A percentile compares a stretch with the other conserved stretches of the same genome.
phyloP scores from a whole-genome alignment of 1,284 basidiomycete species.

The Ustilago nuda region DNA sequence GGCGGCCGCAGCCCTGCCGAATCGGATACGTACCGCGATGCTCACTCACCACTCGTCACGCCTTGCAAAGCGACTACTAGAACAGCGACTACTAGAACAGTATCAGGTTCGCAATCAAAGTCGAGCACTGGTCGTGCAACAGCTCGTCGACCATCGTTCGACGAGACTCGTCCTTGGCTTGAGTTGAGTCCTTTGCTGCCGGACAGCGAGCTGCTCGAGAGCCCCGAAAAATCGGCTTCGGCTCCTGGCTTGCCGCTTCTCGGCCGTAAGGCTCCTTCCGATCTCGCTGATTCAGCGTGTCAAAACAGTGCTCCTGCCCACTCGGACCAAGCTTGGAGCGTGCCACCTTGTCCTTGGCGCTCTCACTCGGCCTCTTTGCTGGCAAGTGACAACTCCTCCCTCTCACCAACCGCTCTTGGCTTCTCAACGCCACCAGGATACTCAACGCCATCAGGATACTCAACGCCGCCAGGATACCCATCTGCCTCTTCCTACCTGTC shows the following conservation, averaged over 20 bases:
- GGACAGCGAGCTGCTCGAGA: slow-evolving; percentile 33
- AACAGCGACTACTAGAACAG: not conserved
- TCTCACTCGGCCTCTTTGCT: slow-evolving; percentile 27
- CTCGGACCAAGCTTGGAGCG: slow-evolving; percentile 7
- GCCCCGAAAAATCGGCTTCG: slow-evolving; percentile 8
- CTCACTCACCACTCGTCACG: slow-evolving; percentile 16
- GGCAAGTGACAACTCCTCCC: slow-evolving; percentile 25
- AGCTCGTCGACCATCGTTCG: slow-evolving; percentile 20
- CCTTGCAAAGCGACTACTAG: slow-evolving; percentile 11
- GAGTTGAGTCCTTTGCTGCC: slow-evolving; percentile 46
- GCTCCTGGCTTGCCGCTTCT: slow-evolving; percentile 15
- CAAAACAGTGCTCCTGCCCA: slow-evolving; percentile 31
- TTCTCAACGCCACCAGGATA: slow-evolving; percentile 24
- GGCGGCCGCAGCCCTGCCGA: slow-evolving; percentile 1
- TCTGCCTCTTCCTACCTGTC: slow-evolving; percentile 36
- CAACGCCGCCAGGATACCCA: slow-evolving; percentile 20
- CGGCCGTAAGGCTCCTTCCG: slow-evolving; percentile 16
- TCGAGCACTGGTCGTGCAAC: not conserved
- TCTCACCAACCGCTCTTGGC: slow-evolving; percentile 37
- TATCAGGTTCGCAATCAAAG: not conserved
- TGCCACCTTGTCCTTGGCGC: slow-evolving; percentile 29
- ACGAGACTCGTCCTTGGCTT: slow-evolving; percentile 47
- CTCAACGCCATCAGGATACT: slow-evolving; percentile 18
- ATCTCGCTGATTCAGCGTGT: slow-evolving; percentile 28
- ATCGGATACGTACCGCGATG: slow-evolving; percentile 16